phyloP scores from a whole-genome alignment of 192 early-diverging fungal species.

The Jimgerdemannia lactiflua region DNA sequence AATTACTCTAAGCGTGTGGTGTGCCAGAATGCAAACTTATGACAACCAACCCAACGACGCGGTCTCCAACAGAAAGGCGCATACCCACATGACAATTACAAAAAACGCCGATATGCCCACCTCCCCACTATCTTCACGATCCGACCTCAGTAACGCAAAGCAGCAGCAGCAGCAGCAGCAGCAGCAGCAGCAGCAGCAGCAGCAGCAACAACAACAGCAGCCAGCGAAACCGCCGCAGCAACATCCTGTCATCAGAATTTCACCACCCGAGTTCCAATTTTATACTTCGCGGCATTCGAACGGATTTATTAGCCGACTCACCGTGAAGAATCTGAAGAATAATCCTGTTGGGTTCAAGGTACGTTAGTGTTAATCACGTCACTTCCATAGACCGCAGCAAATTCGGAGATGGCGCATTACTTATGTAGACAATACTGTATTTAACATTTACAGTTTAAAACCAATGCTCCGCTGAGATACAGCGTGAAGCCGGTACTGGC shows the following conservation, averaged over 20 bases:
- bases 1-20: not conserved
- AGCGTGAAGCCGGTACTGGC: constrained; percentile 43
- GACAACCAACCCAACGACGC: not conserved
- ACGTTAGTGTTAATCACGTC: not conserved
- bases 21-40: not conserved
- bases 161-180: not conserved
- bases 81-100: not conserved
- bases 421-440: not conserved
- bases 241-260: constrained; percentile 15
- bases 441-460: constrained; percentile 30
- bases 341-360: constrained; percentile 38
- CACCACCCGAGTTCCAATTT: constrained; percentile 21
- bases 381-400: not conserved
- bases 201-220: not conserved
- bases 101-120: not conserved
- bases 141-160: not conserved
- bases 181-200: too few relatives aligned
- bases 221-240: not conserved
- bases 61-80: not conserved
- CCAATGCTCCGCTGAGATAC: constrained; percentile 39
- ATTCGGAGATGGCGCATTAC: not conserved
- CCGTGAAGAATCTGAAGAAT: constrained; percentile 27
- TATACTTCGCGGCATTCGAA: constrained; percentile 34
- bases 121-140: not conserved
- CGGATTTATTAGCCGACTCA: constrained; percentile 38